Evolutionary conservation across 306 rosid genomes (phyloP).

Genomic region (Hylodesmum podocarpum): DNA sequence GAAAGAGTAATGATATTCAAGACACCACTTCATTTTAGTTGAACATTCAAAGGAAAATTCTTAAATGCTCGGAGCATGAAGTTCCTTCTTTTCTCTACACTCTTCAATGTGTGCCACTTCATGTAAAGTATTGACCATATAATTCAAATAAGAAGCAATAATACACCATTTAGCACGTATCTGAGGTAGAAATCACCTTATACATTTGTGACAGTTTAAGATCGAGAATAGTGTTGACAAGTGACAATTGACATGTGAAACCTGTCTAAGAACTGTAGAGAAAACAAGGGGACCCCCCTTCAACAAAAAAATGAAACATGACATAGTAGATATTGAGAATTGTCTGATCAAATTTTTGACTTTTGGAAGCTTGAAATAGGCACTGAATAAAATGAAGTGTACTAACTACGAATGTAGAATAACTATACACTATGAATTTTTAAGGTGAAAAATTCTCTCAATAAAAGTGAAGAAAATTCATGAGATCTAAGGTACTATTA

Average conservation of each 20-base stretch:
- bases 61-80: background rate
- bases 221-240: background rate
- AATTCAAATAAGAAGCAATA: background rate
- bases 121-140: background rate
- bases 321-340: background rate
- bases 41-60: background rate
- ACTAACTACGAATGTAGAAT: background rate
- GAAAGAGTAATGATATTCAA: background rate
- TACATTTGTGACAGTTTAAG: background rate
- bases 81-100: background rate
- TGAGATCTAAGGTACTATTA: no score
- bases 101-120: background rate
- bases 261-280: background rate
- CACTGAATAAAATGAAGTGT: background rate
- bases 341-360: background rate
- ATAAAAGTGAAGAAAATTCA: background rate
- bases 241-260: background rate
- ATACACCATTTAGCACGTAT: background rate
- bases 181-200: background rate
- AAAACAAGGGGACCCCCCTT: background rate
- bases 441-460: background rate
- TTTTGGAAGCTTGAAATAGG: background rate
- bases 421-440: background rate
- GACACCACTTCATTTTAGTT: background rate
- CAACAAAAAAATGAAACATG: background rate